Conservation (phyloP, 495 filamentous ascomycete species). For the Penicillium dipodomyicola region DNA sequence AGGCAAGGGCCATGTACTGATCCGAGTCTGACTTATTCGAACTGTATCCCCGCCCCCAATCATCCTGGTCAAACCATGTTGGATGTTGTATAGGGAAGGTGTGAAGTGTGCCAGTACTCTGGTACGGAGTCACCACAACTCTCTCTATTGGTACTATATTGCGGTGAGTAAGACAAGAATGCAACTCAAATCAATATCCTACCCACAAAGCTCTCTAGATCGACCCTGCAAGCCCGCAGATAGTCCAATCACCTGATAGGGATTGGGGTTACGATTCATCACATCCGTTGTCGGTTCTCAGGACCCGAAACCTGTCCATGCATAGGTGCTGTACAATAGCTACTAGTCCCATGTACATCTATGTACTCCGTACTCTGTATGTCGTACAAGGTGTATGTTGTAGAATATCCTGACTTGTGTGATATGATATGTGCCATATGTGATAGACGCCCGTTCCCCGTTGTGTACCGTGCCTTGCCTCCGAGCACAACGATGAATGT, state of each 20-base stretch:
- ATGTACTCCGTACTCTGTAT: neutral
- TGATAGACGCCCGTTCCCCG: constrained; percentile 1
- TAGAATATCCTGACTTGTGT: neutral
- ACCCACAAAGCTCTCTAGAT: neutral
- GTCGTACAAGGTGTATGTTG: neutral
- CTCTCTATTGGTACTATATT: constrained; percentile 4
- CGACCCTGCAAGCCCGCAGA: constrained; percentile 1
- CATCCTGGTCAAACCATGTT: neutral
- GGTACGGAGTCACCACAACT: neutral
- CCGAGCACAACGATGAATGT: constrained; percentile 3
- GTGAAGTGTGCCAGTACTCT: neutral
- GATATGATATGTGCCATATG: constrained; percentile 6
- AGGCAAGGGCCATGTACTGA: constrained; percentile 10
- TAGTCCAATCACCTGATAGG: constrained; percentile 10
- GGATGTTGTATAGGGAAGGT: neutral
- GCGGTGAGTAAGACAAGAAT: constrained; percentile 4
- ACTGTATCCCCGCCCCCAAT: constrained; percentile 1
- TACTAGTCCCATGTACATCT: constrained; percentile 10
- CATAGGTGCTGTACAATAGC: neutral
- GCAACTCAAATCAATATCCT: neutral
- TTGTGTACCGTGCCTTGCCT: constrained; percentile 3
- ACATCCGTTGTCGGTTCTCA: constrained; percentile 9
- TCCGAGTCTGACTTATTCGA: constrained; percentile 4
- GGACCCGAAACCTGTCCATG: constrained; percentile 1
- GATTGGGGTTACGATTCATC: constrained; percentile 4